Base-by-base conservation (phyloP, 371 early-diverging fungal species). In the Catenaria anguillulae region DNA sequence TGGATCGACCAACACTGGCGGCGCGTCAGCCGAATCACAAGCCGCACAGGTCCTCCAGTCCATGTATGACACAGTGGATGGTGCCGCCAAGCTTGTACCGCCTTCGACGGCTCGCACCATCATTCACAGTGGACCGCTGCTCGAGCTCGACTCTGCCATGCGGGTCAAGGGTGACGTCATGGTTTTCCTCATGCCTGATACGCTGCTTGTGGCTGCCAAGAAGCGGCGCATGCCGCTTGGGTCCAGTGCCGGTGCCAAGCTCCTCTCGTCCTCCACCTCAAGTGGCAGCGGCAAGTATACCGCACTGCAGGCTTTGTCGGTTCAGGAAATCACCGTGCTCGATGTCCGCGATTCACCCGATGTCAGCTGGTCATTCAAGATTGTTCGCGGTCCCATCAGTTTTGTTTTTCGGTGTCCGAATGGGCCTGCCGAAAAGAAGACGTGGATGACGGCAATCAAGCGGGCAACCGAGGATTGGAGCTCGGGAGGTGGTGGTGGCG, bases 121-220 rank as follows among this genome's bases (percentile, higher is more conserved):
- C 40, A 75, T 91, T 17, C 83, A 87, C 62, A 88, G 88, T 62
- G 85, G 83, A 26, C 78, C 84, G 37, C 81, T 81, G 63, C 79
- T 88, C 54, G 92, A 94, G 62, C 75, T 92, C 46, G 85, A 88
- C 13, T 69, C 82, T 40, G 84, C 84, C 4, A 74, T 79, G 68
- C 86, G 87, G 66, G 75, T 80, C 24, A 78, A 85, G 56, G 89
- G 89, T 50, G 72, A 75, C 1, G 87, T 89, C 10, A 86, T 88
- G 62, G 69, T 92, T 26, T 82, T 85, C 45, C 70, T 95, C 35
- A 67, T 93, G 60, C 89, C 79, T 64, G 93, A 93, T 66, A 77
- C 85, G 55, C 63, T 95, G 3, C 67, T 95, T 50, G 69, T 92
- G 29, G 87, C 87, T 0, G 78, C 79, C 6, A 86, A 86, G 68